These are phyloP conservation scores for Erysimum cheiri DNA, from an alignment of 441 rosid species.

Conservation along the genomic window DNA sequence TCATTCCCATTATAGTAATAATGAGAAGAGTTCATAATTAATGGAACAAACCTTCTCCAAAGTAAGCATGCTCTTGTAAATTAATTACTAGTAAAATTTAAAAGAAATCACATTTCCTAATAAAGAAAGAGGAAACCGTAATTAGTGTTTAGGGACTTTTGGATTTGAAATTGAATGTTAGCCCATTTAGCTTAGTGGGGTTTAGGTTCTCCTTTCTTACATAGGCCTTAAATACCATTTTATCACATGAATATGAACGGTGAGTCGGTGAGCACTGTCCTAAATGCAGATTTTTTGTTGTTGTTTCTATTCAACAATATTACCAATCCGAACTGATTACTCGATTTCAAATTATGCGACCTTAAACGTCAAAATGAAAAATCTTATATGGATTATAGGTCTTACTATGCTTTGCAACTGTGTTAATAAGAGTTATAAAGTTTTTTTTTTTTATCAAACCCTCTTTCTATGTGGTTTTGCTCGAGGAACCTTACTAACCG, in stretches of 20 bases:
- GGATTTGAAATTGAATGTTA: background rate
- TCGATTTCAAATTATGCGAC: too few species aligned
- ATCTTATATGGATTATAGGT: background rate
- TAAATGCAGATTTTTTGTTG: background rate
- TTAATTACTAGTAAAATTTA: background rate
- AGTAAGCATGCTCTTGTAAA: slow-evolving; percentile 26
- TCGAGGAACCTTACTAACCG: slow-evolving; percentile 9
- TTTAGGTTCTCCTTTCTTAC: background rate
- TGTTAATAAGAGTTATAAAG: background rate
- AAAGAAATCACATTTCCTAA: background rate
- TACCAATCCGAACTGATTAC: background rate
- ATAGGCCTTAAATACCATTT: background rate
- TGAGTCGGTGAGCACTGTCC: background rate
- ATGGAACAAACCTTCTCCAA: slow-evolving; percentile 16
- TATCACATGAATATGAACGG: background rate
- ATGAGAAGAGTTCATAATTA: slow-evolving; percentile 7
- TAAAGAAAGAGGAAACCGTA: background rate
- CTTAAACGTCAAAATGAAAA: background rate
- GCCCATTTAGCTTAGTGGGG: slow-evolving; percentile 13
- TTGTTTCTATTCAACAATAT: background rate
- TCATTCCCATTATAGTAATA: slow-evolving; percentile 21
- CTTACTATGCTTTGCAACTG: background rate
- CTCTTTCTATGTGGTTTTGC: too few species aligned
- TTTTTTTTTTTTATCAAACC: too few species aligned
- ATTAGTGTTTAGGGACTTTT: background rate